A percentile compares a stretch with the other conserved stretches of the same genome.
Conservation (phyloP, 352 stramenopile species). For the Phytophthora pinifolia region DNA sequence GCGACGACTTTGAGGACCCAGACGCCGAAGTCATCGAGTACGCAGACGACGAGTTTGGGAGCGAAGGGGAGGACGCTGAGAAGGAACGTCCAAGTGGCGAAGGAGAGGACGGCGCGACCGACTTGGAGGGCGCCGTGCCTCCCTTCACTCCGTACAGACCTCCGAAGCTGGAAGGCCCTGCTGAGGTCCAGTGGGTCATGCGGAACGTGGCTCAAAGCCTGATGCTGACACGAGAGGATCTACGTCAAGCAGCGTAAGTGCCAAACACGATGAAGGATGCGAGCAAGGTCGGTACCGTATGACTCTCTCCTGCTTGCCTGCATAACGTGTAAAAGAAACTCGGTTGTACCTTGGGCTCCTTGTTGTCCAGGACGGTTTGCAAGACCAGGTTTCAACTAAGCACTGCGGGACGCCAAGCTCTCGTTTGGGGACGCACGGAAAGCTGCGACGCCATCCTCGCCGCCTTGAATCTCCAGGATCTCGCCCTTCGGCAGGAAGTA, state of each 20-base stretch:
- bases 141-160: constrained; percentile 19
- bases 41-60: constrained; percentile 60
- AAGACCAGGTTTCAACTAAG: constrained; percentile 21
- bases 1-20: constrained; percentile 79
- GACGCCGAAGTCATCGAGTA: constrained; percentile 84
- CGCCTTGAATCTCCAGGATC: constrained; percentile 39
- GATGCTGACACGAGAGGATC: constrained; percentile 53
- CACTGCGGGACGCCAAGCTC: constrained; percentile 23
- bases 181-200: constrained; percentile 79
- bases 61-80: constrained; percentile 34
- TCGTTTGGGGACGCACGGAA: constrained; percentile 67
- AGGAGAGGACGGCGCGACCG: constrained; percentile 8
- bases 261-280: constrained; percentile 3
- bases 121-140: constrained; percentile 10
- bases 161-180: constrained; percentile 32
- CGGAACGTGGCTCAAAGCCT: constrained; percentile 69
- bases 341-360: constrained; percentile 15
- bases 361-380: constrained; percentile 5
- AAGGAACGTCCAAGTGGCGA: background rate
- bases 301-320: constrained; percentile 15
- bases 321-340: constrained; percentile 34
- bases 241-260: constrained; percentile 18
- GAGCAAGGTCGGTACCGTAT: constrained; percentile 21
- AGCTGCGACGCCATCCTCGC: constrained; percentile 31
- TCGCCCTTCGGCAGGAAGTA: constrained; percentile 55